Conservation (phyloP, 768 basidiomycete species). For the Trametes sanguinea region DNA sequence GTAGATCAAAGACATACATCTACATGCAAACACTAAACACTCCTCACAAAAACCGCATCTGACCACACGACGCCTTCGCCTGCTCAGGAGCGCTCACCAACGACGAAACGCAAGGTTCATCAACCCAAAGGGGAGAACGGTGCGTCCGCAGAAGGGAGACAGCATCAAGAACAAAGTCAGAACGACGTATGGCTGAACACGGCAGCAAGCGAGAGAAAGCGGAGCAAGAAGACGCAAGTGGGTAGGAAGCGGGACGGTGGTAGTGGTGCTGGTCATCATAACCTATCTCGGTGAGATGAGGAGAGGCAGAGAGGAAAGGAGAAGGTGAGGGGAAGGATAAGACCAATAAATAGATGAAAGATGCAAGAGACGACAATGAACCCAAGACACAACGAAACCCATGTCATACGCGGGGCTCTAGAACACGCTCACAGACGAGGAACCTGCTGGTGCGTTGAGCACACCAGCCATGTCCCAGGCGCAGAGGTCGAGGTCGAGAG, state of each 20-base stretch:
- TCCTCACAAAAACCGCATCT: not conserved
- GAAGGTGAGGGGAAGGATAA: slow-evolving; percentile 14
- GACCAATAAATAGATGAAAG: slow-evolving; percentile 19
- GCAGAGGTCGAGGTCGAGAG: slow-evolving; percentile 35
- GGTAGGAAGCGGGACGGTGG: not conserved
- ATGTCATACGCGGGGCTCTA: slow-evolving; percentile 20
- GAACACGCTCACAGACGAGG: slow-evolving; percentile 29
- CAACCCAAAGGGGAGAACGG: slow-evolving; percentile 51
- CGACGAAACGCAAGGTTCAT: slow-evolving; percentile 40
- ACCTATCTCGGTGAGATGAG: slow-evolving; percentile 1
- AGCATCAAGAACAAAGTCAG: slow-evolving; percentile 28
- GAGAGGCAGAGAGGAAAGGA: slow-evolving; percentile 23
- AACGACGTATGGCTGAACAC: not conserved
- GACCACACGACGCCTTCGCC: slow-evolving; percentile 1
- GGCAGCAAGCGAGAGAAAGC: not conserved
- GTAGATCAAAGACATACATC: not conserved
- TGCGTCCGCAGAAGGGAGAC: slow-evolving; percentile 28
- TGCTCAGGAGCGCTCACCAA: slow-evolving; percentile 49
- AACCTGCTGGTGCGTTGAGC: slow-evolving; percentile 17
- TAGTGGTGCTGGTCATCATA: not conserved
- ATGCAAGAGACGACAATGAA: slow-evolving; percentile 19
- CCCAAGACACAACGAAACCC: slow-evolving; percentile 14
- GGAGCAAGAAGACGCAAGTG: slow-evolving; percentile 4
- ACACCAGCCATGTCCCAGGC: slow-evolving; percentile 28
- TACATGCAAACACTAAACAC: not conserved